Evolutionary conservation across 2,329 filamentous ascomycete species (phyloP).

Genomic region (Helminthosporium solani): DNA sequence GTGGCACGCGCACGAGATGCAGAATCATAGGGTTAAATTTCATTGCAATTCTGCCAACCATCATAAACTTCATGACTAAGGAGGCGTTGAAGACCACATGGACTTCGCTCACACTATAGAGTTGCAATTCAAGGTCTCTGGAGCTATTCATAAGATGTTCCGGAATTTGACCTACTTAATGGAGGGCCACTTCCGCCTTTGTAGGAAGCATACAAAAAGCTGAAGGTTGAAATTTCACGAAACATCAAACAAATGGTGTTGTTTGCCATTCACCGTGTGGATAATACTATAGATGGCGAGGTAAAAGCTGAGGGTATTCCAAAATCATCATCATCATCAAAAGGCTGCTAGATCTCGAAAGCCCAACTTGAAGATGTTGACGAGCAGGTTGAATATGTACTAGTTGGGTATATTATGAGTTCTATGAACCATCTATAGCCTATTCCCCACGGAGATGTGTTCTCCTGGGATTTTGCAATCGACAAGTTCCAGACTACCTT

Average conservation of each 20-base stretch:
- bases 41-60: conserved; percentile 11
- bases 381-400: not conserved
- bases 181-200: not conserved
- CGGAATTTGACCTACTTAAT: not conserved
- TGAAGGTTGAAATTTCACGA: conserved; percentile 1
- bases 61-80: not conserved
- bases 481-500: not conserved
- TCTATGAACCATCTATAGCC: not conserved
- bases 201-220: not conserved
- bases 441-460: not conserved
- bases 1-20: conserved; percentile 7
- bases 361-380: not conserved
- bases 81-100: conserved; percentile 10
- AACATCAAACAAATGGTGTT: conserved; percentile 2
- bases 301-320: not conserved
- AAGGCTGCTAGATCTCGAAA: not conserved
- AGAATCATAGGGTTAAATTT: conserved; percentile 4
- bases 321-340: not conserved
- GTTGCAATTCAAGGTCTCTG: not conserved
- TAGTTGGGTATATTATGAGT: not conserved
- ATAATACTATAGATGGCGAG: not conserved
- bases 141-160: not conserved
- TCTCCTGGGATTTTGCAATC: not conserved
- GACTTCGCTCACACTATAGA: not conserved
- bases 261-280: conserved; percentile 1